phyloP scores from a whole-genome alignment of 1,139 yeast genomes.

The Zygoascus sp. region DNA sequence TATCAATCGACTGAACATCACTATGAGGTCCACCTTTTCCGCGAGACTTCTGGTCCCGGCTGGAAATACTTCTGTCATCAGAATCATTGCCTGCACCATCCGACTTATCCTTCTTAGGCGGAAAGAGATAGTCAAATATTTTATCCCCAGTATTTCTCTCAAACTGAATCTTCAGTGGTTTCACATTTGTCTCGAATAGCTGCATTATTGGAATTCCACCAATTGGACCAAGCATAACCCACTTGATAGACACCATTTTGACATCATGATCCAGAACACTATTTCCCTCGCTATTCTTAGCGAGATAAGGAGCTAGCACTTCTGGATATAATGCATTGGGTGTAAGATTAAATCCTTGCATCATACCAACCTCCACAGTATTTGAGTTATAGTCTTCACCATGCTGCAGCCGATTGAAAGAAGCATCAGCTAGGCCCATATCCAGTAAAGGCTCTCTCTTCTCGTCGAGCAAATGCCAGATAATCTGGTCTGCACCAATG shows the following conservation, averaged over 20 bases:
- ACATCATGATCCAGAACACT: slow-evolving; percentile 27
- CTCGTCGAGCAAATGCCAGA: slow-evolving; percentile 65
- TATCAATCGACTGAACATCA: neutral
- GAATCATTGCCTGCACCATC: slow-evolving; percentile 12
- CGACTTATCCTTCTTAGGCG: slow-evolving; percentile 34
- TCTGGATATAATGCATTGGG: slow-evolving; percentile 65
- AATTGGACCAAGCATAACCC: slow-evolving; percentile 75
- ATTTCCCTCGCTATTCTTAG: slow-evolving; percentile 18
- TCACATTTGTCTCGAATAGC: slow-evolving; percentile 45
- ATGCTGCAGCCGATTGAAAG: slow-evolving; percentile 56
- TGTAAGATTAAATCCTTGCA: slow-evolving; percentile 69
- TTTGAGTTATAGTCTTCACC: slow-evolving; percentile 63
- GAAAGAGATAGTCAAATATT: slow-evolving; percentile 63
- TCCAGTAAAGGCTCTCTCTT: slow-evolving; percentile 64
- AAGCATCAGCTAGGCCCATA: slow-evolving; percentile 60
- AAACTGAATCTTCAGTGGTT: slow-evolving; percentile 68
- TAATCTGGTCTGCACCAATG: slow-evolving; percentile 65
- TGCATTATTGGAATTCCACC: slow-evolving; percentile 79
- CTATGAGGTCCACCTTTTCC: neutral
- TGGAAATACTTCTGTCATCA: slow-evolving; percentile 6
- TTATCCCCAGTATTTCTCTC: slow-evolving; percentile 64
- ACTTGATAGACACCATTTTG: slow-evolving; percentile 50
- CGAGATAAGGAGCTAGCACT: slow-evolving; percentile 52
- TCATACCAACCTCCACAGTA: slow-evolving; percentile 52
- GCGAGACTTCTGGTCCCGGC: neutral